Conservation (phyloP, 202 grass and related monocot genomes). For the Carex sylvatica region DNA sequence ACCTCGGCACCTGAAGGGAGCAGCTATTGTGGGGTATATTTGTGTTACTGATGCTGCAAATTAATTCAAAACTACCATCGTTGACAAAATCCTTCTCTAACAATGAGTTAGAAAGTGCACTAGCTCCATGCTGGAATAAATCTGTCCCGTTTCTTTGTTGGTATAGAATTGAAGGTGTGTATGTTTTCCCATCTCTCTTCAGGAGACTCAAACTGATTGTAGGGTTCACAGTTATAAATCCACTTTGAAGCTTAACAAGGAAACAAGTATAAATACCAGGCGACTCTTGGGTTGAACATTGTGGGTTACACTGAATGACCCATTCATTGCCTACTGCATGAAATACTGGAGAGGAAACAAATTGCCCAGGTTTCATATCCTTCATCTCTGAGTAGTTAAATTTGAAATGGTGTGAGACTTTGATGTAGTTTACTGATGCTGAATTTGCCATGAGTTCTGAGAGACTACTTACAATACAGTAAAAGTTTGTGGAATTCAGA, state of each 20-base stretch:
- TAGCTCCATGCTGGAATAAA: too few relatives aligned
- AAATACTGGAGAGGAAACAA: not conserved
- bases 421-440: not conserved
- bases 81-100: not conserved
- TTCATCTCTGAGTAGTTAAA: not conserved
- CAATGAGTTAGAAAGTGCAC: too few relatives aligned
- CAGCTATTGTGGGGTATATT: not conserved
- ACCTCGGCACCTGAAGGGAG: not conserved
- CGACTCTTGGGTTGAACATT: not conserved
- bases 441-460: not conserved
- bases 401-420: not conserved
- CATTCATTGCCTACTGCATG: not conserved
- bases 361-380: not conserved
- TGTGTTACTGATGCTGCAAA: not conserved
- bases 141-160: too few relatives aligned
- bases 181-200: too few relatives aligned
- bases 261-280: not conserved
- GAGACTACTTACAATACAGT: not conserved
- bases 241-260: not conserved
- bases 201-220: not conserved
- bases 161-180: too few relatives aligned
- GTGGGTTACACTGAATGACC: not conserved
- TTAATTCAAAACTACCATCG: not conserved
- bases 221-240: not conserved
- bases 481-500: not conserved